phyloP scores from a whole-genome alignment of 2,329 filamentous ascomycete genomes.

The Lasiodiplodia sp. region DNA sequence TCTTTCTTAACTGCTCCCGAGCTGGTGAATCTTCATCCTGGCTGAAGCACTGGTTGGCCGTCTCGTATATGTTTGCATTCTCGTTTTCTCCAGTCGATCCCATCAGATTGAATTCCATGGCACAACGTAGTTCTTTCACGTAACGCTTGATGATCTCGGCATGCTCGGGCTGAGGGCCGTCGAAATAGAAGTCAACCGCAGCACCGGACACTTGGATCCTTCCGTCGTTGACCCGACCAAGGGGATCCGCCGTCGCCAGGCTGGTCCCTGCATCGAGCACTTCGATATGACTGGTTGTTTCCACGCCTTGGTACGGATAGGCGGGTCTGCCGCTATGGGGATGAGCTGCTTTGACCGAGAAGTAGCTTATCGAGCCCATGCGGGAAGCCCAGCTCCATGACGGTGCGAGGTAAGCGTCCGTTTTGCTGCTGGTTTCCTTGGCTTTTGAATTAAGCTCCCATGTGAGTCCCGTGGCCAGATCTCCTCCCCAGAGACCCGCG shows the following conservation, averaged over 20 bases:
- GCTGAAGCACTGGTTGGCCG: no score
- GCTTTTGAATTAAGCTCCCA: neutral
- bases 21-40: no score
- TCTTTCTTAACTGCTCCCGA: no score
- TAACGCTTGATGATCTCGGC: no score
- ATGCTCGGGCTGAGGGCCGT: neutral
- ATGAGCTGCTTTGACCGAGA: neutral
- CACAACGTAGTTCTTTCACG: no score
- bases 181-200: constrained; percentile 2
- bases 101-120: no score
- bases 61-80: no score
- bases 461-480: neutral
- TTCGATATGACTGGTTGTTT: neutral
- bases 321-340: neutral
- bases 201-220: neutral
- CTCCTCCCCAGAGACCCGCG: neutral
- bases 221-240: neutral
- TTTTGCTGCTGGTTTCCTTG: neutral
- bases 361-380: neutral
- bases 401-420: neutral
- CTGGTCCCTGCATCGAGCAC: neutral
- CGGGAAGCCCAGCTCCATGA: neutral
- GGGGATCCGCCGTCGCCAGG: neutral
- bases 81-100: no score
- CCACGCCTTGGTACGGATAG: neutral